Percentiles rank a stretch among this genome's conserved stretches.
phyloP scores from a whole-genome alignment of 2,329 filamentous ascomycete genomes.

The Drechmeria coniospora region DNA sequence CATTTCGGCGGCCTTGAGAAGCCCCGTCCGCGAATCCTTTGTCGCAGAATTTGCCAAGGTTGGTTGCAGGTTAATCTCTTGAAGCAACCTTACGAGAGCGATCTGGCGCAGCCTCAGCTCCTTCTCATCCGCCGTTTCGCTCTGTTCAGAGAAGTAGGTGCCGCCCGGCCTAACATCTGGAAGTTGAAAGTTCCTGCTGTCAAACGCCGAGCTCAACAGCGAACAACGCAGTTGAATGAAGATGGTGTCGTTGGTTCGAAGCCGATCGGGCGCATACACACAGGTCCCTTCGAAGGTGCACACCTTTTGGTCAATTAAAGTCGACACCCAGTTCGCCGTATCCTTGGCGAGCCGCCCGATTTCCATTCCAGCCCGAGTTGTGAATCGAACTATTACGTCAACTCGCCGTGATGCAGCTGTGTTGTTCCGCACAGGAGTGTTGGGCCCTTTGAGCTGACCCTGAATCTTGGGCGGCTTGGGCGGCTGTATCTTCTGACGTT shows the following conservation, averaged over 20 bases:
- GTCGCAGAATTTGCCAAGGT: constrained; percentile 59
- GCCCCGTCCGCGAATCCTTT: constrained; percentile 65
- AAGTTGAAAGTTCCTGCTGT: constrained; percentile 40
- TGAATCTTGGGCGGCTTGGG: constrained; percentile 31
- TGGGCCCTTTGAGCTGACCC: constrained; percentile 21
- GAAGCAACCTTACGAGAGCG: constrained; percentile 72
- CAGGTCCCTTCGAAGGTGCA: constrained; percentile 78
- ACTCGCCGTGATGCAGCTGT: constrained; percentile 47
- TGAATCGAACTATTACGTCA: constrained; percentile 87
- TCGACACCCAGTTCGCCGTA: constrained; percentile 79
- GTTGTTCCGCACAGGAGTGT: constrained; percentile 20
- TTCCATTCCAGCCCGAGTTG: constrained; percentile 62
- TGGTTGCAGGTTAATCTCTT: constrained; percentile 74
- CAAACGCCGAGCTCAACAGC: constrained; percentile 60
- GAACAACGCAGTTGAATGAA: constrained; percentile 76
- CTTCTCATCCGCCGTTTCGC: constrained; percentile 75
- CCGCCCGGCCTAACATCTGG: constrained; percentile 57
- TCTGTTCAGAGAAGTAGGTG: constrained; percentile 66
- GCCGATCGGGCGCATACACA: constrained; percentile 71
- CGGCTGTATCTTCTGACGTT: constrained; percentile 63
- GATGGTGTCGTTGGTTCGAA: constrained; percentile 87
- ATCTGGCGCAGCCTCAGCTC: constrained; percentile 72
- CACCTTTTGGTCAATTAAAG: constrained; percentile 76
- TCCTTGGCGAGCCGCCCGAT: constrained; percentile 80
- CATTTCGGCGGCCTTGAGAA: constrained; percentile 77